These are phyloP conservation scores for Endocalyx cinctus DNA, from an alignment of 2,329 filamentous ascomycete species.

Conservation along the genomic window DNA sequence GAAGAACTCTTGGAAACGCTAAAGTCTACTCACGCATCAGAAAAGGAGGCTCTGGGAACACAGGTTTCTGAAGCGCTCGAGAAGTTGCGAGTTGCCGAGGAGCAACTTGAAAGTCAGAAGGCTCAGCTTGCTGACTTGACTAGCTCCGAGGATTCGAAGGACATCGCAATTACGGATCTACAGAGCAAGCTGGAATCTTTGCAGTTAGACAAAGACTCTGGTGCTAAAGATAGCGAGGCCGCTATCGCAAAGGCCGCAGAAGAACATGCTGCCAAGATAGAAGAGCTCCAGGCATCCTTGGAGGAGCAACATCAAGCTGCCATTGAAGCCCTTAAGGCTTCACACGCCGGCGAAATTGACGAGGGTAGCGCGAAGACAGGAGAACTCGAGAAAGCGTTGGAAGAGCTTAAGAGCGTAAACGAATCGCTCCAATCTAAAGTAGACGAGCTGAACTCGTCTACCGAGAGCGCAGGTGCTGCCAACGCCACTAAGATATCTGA, in stretches of 20 bases:
- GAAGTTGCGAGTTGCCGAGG: slow-evolving; percentile 47
- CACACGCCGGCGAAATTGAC: slow-evolving; percentile 47
- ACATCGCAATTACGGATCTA: slow-evolving; percentile 43
- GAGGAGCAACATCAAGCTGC: slow-evolving; percentile 46
- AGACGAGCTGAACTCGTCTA: slow-evolving; percentile 45
- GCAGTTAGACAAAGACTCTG: slow-evolving; percentile 35
- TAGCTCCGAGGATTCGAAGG: slow-evolving; percentile 43
- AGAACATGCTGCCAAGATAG: slow-evolving; percentile 46
- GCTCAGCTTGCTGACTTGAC: slow-evolving; percentile 44
- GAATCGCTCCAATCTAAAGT: slow-evolving; percentile 53
- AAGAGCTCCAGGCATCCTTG: slow-evolving; percentile 45
- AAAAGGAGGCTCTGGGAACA: slow-evolving; percentile 41
- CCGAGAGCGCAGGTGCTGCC: slow-evolving; percentile 41
- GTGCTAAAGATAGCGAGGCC: slow-evolving; percentile 33
- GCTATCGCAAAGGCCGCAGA: slow-evolving; percentile 34
- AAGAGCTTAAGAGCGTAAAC: slow-evolving; percentile 47
- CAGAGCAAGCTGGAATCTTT: slow-evolving; percentile 47
- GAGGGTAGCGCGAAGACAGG: slow-evolving; percentile 40
- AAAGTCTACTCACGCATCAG: slow-evolving; percentile 45
- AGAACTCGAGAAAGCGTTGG: slow-evolving; percentile 44
- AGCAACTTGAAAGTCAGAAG: slow-evolving; percentile 47
- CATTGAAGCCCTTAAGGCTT: slow-evolving; percentile 47
- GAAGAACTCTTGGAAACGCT: slow-evolving; percentile 43
- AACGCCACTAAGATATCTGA: slow-evolving; percentile 41
- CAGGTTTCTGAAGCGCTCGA: slow-evolving; percentile 45